Evolutionary conservation across 140 eudicot species (phyloP).

Genomic region (Bidens hawaiensis): DNA sequence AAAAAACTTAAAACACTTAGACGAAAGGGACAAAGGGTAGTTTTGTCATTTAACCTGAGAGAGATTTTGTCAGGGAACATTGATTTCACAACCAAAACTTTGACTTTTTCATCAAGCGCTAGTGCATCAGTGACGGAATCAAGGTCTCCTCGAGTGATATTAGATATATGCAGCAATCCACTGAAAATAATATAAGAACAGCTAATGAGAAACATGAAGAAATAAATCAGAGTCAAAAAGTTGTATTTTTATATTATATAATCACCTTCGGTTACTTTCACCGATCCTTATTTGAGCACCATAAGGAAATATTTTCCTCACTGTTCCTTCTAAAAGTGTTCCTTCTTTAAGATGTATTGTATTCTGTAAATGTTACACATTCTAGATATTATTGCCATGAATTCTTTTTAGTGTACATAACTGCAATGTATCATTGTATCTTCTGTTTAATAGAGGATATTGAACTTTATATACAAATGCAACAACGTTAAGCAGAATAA

Average conservation of each 20-base stretch:
- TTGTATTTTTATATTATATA: background rate
- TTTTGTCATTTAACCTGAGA: constrained; percentile 55
- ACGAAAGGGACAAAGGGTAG: background rate
- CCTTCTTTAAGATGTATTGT: constrained; percentile 68
- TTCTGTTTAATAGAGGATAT: background rate
- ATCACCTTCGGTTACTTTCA: constrained; percentile 74
- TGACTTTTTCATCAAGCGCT: constrained; percentile 70
- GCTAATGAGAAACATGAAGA: background rate
- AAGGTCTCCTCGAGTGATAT: constrained; percentile 54
- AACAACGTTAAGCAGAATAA: background rate
- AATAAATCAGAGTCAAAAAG: background rate
- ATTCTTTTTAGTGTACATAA: background rate
- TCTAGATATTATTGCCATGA: background rate
- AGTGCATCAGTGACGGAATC: constrained; percentile 53
- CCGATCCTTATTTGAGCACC: constrained; percentile 96
- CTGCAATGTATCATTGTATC: background rate
- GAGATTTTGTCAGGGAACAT: constrained; percentile 86
- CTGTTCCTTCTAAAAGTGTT: constrained; percentile 86
- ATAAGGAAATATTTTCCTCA: constrained; percentile 64
- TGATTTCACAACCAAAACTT: constrained; percentile 85
- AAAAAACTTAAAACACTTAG: background rate
- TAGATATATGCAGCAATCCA: constrained; percentile 89
- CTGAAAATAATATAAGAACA: constrained; percentile 30
- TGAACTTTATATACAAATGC: background rate
- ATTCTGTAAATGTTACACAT: constrained; percentile 37